Evolutionary conservation across 2,329 filamentous ascomycete genomes (phyloP), one percentile per base, ranked within the genome.

Genomic region (Zasmidium citrigriseum): DNA sequence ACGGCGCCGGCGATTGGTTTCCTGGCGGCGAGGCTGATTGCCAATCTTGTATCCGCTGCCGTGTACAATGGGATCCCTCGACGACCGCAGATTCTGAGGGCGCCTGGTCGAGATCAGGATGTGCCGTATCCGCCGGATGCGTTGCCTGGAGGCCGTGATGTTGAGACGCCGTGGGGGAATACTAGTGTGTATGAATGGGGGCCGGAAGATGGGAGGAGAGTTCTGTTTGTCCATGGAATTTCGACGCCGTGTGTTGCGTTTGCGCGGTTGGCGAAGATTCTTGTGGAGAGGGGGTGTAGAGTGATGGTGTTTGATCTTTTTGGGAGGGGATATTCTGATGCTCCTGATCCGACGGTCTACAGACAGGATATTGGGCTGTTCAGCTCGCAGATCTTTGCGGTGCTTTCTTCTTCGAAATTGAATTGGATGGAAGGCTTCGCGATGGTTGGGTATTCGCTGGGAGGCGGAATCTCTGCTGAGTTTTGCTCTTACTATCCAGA

Each of bases 151-250:
- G 84, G 78, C 0, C 82, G 89, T 58, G 85, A 91, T 70, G 85
- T 95, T 16, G 70, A 78, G 12, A 88, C 86, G 3, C 85, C 87
- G 2, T 92, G 90, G 69, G 90, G 91, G 16, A 84, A 77, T 3
- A 83, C 90, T 61, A 79, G 87, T 47, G 86, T 90, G 2, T 93
- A 91, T 70, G 91, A 96, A 78, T 95, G 88, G 83, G 91, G 91
- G 0, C 89, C 89, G 0, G 81, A 85, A 58, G 76, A 82, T 34
- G 90, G 90, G 1, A 82, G 85, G 24, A 91, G 87, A 68, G 86
- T 93, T 1, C 76, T 96, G 14, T 77, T 96, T 23, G 76, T 96
- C 16, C 91, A 93, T 72, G 91, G 91, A 4, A 93, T 95, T 67
- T 89, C 86, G 51, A 95, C 90, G 4, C 91, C 91, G 0, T 87